Evolutionary conservation across 2,329 filamentous ascomycete genomes (phyloP).

Genomic region (Thielaviopsis ethacetica): DNA sequence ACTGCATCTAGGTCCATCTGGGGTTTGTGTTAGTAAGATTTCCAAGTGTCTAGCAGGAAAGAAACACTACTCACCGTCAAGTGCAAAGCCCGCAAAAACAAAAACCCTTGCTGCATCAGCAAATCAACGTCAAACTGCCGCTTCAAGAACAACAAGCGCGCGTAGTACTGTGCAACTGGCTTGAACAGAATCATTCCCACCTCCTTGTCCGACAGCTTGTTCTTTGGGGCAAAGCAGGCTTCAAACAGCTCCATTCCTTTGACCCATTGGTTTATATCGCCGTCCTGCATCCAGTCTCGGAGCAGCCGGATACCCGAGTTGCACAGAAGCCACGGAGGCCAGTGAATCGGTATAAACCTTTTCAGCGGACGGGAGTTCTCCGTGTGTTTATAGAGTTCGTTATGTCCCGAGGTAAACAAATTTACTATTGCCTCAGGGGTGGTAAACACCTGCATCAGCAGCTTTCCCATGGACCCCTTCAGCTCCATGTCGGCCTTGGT

Average conservation of each 20-base stretch:
- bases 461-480: neutral
- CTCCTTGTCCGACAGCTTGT: neutral
- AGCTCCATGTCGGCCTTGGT: neutral
- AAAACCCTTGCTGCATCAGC: neutral
- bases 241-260: neutral
- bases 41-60: neutral
- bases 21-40: neutral
- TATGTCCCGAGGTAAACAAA: neutral
- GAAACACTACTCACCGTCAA: neutral
- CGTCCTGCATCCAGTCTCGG: neutral
- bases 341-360: neutral
- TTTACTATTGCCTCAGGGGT: neutral
- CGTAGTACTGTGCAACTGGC: constrained; percentile 1
- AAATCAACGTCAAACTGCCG: neutral
- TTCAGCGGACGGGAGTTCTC: neutral
- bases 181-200: constrained; percentile 3
- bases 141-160: neutral
- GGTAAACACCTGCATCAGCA: neutral
- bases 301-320: neutral
- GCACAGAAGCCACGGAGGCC: constrained; percentile 1
- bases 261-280: neutral
- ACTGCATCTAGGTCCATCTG: neutral
- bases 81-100: neutral
- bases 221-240: neutral
- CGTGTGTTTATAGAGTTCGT: neutral